Conservation (phyloP, 169 alveolate genomes). For the Plasmodium gonderi region DNA sequence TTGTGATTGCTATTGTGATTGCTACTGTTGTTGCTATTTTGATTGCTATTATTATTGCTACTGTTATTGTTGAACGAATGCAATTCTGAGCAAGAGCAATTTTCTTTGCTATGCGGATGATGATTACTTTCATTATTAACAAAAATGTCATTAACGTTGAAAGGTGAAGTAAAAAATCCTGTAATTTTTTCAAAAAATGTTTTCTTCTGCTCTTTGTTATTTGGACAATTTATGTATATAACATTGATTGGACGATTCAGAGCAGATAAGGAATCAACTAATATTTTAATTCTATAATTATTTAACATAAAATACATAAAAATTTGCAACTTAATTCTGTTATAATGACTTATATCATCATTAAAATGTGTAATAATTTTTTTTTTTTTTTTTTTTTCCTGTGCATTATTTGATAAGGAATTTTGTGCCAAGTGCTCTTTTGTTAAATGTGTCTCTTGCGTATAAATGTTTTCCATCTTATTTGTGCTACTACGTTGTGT, state of each 20-base stretch:
- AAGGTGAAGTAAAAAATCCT: constrained; percentile 4
- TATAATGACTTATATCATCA: constrained; percentile 59
- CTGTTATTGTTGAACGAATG: background rate
- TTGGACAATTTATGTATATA: constrained; percentile 78
- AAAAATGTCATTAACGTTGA: constrained; percentile 23
- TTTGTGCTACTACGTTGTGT: background rate
- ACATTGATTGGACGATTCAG: constrained; percentile 79
- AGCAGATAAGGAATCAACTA: constrained; percentile 81
- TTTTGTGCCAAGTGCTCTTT: background rate
- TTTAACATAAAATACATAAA: constrained; percentile 73
- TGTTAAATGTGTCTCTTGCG: background rate
- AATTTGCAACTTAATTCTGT: constrained; percentile 63
- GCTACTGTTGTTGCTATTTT: background rate
- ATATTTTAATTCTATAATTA: constrained; percentile 77
- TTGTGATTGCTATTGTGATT: background rate
- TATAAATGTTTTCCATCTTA: background rate
- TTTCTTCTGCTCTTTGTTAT: constrained; percentile 30
- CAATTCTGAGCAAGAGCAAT: constrained; percentile 68
- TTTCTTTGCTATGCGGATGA: constrained; percentile 14
- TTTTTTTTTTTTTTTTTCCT: constrained; percentile 10
- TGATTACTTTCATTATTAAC: constrained; percentile 33
- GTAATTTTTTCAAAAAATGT: constrained; percentile 25
- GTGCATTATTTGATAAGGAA: background rate
- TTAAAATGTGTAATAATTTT: constrained; percentile 38
- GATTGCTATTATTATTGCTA: background rate